These are phyloP conservation scores for Coemansia sp. DNA, from an alignment of 192 early-diverging fungal genomes.

Conservation along the genomic window DNA sequence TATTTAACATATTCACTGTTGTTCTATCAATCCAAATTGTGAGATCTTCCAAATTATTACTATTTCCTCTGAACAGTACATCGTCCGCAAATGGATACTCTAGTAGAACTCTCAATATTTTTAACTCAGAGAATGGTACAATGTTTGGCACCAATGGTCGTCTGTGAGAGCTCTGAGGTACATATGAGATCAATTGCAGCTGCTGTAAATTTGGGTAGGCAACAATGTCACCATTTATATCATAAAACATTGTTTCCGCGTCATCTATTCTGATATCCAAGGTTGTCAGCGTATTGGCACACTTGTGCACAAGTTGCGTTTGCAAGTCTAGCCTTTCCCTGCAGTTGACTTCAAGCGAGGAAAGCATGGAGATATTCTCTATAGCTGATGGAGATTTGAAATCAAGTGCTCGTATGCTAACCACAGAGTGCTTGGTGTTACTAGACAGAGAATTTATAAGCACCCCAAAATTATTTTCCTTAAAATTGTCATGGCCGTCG, in stretches of 20 bases:
- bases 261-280: background rate
- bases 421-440: background rate
- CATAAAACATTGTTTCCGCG: background rate
- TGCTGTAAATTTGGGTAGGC: background rate
- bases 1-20: background rate
- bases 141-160: background rate
- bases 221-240: background rate
- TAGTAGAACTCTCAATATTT: background rate
- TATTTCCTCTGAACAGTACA: conserved; percentile 2
- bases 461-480: background rate
- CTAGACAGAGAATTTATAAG: background rate
- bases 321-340: background rate
- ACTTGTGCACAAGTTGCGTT: conserved; percentile 3
- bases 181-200: background rate
- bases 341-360: background rate
- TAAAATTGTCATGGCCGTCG: background rate
- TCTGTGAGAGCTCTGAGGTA: too few relatives aligned
- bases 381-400: background rate
- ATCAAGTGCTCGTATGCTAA: background rate
- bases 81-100: background rate
- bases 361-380: background rate
- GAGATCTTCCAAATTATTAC: background rate
- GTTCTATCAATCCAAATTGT: background rate
- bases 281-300: background rate
- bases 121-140: background rate